These are phyloP conservation scores for Trichocladium uniseriatum DNA, from an alignment of 495 filamentous ascomycete species.

Conservation along the genomic window DNA sequence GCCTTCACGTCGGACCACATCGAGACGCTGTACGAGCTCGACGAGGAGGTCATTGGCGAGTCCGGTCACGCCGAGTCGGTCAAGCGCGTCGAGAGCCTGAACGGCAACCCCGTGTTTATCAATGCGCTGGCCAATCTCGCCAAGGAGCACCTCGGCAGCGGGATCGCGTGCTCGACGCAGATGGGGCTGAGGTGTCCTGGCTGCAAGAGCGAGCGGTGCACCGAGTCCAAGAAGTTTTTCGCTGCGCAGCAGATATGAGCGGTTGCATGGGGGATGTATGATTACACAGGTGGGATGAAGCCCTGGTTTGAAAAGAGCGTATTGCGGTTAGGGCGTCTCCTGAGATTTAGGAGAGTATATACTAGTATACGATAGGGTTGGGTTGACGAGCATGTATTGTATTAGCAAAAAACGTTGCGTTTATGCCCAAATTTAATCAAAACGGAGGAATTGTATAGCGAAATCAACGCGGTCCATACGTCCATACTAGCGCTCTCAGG, in stretches of 20 bases:
- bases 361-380: no score
- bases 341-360: no score
- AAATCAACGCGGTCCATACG: no score
- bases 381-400: no score
- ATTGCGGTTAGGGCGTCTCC: not conserved
- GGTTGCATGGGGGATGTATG: not conserved
- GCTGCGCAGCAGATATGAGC: constrained; percentile 37
- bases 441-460: no score
- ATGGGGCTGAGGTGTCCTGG: constrained; percentile 90
- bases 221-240: constrained; percentile 89
- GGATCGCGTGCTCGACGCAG: constrained; percentile 59
- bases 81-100: constrained; percentile 87
- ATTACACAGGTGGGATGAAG: no score
- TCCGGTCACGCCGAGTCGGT: constrained; percentile 67
- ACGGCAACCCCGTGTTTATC: constrained; percentile 88
- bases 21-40: constrained; percentile 92
- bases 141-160: constrained; percentile 62
- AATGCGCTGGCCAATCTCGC: constrained; percentile 82
- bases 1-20: constrained; percentile 99
- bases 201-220: constrained; percentile 82
- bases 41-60: constrained; percentile 90
- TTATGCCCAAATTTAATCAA: no score
- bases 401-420: no score
- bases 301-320: not conserved
- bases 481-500: no score